A percentile compares a stretch with the other conserved stretches of the same genome.
phyloP scores from a whole-genome alignment of 2,329 filamentous ascomycete species.

The Aurifilum marmelostoma region DNA sequence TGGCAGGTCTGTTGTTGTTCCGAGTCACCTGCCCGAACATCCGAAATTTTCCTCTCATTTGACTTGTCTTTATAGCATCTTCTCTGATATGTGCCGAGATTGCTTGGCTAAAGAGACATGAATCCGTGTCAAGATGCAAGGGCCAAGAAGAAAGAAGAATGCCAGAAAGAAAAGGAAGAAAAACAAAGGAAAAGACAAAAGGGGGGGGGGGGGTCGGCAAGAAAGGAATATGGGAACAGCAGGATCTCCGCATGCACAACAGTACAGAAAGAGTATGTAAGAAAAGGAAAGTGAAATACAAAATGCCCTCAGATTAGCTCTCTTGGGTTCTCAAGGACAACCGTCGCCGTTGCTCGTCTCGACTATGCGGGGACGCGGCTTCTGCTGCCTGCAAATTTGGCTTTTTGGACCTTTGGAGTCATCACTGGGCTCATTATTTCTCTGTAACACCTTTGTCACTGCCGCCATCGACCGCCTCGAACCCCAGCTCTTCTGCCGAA shows the following conservation, averaged over 20 bases:
- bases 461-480: constrained; percentile 7
- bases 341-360: constrained; percentile 32
- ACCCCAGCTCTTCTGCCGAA: not conserved
- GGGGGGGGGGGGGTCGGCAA: too few relatives aligned
- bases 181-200: constrained; percentile 3
- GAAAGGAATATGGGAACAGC: too few relatives aligned
- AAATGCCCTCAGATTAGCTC: constrained; percentile 46
- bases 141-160: too few relatives aligned
- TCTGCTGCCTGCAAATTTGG: constrained; percentile 47
- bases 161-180: not conserved
- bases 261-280: not conserved
- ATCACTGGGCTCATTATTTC: constrained; percentile 40
- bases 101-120: not conserved
- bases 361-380: constrained; percentile 25
- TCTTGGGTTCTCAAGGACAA: constrained; percentile 47
- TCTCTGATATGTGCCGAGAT: not conserved
- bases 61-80: not conserved
- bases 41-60: not conserved
- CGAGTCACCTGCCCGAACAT: not conserved
- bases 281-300: not conserved
- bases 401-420: constrained; percentile 43
- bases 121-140: not conserved
- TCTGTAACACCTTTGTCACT: constrained; percentile 15
- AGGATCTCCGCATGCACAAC: not conserved
- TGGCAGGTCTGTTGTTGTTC: not conserved